These are phyloP conservation scores for Penicillium alfredii DNA, from an alignment of 495 filamentous ascomycete species.

Conservation along the genomic window DNA sequence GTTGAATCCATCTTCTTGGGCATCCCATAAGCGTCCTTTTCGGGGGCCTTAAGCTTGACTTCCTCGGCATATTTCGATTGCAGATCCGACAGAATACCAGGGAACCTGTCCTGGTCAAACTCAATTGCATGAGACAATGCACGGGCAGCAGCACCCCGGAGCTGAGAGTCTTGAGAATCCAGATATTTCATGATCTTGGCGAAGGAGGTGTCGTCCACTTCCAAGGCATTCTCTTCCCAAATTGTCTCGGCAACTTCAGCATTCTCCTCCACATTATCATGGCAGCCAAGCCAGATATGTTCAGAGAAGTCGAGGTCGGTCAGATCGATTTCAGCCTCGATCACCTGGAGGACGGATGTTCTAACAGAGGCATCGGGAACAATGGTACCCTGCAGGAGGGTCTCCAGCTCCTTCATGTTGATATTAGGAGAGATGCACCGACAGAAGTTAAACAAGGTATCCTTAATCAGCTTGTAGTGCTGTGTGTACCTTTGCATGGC, in stretches of 20 bases:
- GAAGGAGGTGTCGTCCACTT: slow-evolving; percentile 59
- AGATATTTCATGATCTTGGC: slow-evolving; percentile 69
- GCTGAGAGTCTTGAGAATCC: slow-evolving; percentile 66
- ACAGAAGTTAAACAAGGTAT: slow-evolving; percentile 79
- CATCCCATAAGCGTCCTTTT: slow-evolving; percentile 90
- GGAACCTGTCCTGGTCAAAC: slow-evolving; percentile 50
- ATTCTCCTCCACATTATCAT: slow-evolving; percentile 88
- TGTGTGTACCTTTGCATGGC: slow-evolving; percentile 87
- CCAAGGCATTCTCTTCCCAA: slow-evolving; percentile 88
- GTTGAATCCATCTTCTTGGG: slow-evolving; percentile 72
- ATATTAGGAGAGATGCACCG: slow-evolving; percentile 75
- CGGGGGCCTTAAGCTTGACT: slow-evolving; percentile 71
- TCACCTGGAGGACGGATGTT: slow-evolving; percentile 82
- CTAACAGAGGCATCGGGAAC: slow-evolving; percentile 74
- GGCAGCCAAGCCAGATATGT: slow-evolving; percentile 87
- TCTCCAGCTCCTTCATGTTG: slow-evolving; percentile 56
- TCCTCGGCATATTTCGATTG: slow-evolving; percentile 65
- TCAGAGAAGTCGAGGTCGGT: slow-evolving; percentile 77
- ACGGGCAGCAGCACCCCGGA: slow-evolving; percentile 76
- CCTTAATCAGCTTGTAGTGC: slow-evolving; percentile 91
- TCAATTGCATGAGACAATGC: slow-evolving; percentile 69
- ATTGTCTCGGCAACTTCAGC: slow-evolving; percentile 75
- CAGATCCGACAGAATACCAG: slow-evolving; percentile 54
- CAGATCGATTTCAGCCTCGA: slow-evolving; percentile 85
- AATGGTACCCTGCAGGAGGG: slow-evolving; percentile 67